Percentiles rank a stretch among this genome's conserved stretches.
These are phyloP conservation scores for Helichrysum umbraculigerum DNA, from an alignment of 129 eudicot species.

Conservation along the genomic window DNA sequence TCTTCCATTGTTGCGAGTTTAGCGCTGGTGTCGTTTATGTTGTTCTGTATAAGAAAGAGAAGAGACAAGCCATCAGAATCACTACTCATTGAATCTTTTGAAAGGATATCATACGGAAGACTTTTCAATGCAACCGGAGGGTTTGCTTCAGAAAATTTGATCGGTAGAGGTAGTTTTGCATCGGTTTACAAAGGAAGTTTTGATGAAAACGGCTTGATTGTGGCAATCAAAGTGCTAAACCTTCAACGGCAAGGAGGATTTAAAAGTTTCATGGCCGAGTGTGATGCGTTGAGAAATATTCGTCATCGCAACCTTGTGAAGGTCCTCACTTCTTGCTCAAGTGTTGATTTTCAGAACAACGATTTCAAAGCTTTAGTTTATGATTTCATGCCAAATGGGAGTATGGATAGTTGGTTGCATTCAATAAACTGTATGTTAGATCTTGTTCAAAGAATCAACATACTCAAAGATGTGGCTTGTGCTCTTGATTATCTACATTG, in stretches of 20 bases:
- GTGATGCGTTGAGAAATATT: constrained; percentile 36
- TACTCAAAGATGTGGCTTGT: constrained; percentile 38
- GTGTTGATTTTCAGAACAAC: constrained; percentile 39
- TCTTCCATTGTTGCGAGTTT: constrained; percentile 1
- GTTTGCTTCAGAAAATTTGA: constrained; percentile 31
- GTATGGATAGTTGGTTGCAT: constrained; percentile 37
- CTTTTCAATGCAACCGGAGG: constrained; percentile 38
- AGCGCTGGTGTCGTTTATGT: neutral
- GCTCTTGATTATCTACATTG: constrained; percentile 46
- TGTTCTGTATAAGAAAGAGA: neutral
- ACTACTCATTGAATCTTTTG: constrained; percentile 5
- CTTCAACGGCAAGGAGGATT: constrained; percentile 30
- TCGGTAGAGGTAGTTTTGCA: constrained; percentile 40
- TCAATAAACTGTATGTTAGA: neutral
- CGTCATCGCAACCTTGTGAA: constrained; percentile 41
- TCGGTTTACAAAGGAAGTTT: constrained; percentile 38
- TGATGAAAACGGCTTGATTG: constrained; percentile 5
- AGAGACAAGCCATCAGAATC: constrained; percentile 3
- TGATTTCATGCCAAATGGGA: constrained; percentile 45
- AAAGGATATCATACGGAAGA: constrained; percentile 30
- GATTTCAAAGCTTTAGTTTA: constrained; percentile 40
- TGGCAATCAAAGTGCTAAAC: constrained; percentile 44
- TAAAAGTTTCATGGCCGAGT: constrained; percentile 39
- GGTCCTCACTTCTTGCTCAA: constrained; percentile 42
- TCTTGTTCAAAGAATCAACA: constrained; percentile 35